Evolutionary conservation across 2,329 filamentous ascomycete genomes (phyloP), one percentile per base, ranked within the genome.

Genomic region (Nothophoma quercina): DNA sequence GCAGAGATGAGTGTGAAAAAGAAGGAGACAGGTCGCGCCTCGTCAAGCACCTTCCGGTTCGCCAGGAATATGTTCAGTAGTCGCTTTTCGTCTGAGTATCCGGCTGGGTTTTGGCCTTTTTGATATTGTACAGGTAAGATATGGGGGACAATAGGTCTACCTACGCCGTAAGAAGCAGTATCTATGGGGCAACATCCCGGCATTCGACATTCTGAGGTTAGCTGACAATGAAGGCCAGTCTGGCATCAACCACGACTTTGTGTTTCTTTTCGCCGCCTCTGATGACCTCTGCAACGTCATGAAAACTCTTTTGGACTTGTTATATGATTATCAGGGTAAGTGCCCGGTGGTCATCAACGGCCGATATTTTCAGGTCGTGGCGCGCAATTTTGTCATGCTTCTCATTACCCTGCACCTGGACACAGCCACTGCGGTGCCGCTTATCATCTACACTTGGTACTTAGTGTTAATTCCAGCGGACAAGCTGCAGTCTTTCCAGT

Each of bases 381-480:
- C 70, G 1, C 68, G 77, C 1, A 80, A 79, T 51, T 52, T 54
- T 10, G 72, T 78, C 4, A 46, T 81, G 6, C 64, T 80, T 1
- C 68, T 81, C 4, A 46, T 75, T 4, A 68, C 69, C 0, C 47
- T 71, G 7, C 12, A 50, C 1, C 50, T 62, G 5, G 54, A 68
- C 0, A 32, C 55, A 0, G 52, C 66, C 0, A 51, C 53, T 5
- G 70, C 68, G 1, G 55, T 63, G 2, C 66, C 70, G 0, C 65
- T 64, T 13, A 78, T 79, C 35, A 55, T 78, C 1, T 77, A 81
- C 58, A 7, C 79, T 4, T 81, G 78, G 78, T 81, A 80, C 60
- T 82, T 78, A 0, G 73, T 75, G 1, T 43, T 72, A 4, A 16
- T 79, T 0, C 62, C 68, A 1, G 18, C 49, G 5, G 32, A 26